Conservation (phyloP, 306 rosid genomes). For the Quercus dentata region DNA sequence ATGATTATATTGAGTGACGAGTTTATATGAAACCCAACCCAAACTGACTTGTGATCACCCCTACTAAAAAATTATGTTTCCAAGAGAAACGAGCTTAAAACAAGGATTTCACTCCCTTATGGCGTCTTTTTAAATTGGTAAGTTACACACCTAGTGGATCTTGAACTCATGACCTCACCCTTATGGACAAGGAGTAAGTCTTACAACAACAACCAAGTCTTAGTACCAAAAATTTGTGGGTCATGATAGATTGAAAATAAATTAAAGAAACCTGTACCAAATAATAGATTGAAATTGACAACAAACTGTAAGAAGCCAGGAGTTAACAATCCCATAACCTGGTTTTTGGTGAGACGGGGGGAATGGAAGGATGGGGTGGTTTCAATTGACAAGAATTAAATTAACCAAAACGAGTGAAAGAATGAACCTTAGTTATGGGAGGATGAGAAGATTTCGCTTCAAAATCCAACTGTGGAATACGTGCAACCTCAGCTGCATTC, state of each 20-base stretch:
- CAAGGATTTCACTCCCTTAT: not conserved
- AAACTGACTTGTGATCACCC: too few relatives aligned
- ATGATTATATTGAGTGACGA: too few relatives aligned
- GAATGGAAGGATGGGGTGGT: not conserved
- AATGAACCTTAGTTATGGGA: slow-evolving; percentile 60
- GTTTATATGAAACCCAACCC: too few relatives aligned
- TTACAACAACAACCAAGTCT: too few relatives aligned
- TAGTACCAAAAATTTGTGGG: too few relatives aligned
- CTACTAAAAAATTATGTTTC: not conserved
- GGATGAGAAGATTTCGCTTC: slow-evolving; percentile 50
- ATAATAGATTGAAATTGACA: not conserved
- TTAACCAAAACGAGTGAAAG: not conserved
- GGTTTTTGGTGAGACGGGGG: too few relatives aligned
- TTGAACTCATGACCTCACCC: too few relatives aligned
- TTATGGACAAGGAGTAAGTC: too few relatives aligned
- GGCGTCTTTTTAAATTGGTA: too few relatives aligned
- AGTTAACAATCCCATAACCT: not conserved
- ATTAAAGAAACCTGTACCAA: not conserved
- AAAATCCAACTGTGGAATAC: slow-evolving; percentile 65
- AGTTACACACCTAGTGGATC: too few relatives aligned
- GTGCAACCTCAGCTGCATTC: slow-evolving; percentile 72
- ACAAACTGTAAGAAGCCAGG: not conserved
- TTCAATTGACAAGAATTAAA: not conserved
- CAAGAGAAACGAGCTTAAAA: not conserved
- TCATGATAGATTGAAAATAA: not conserved